A percentile compares a stretch with the other conserved stretches of the same genome.
These are phyloP conservation scores for Annulohypoxylon moriforme DNA, from an alignment of 495 filamentous ascomycete species.

Conservation along the genomic window DNA sequence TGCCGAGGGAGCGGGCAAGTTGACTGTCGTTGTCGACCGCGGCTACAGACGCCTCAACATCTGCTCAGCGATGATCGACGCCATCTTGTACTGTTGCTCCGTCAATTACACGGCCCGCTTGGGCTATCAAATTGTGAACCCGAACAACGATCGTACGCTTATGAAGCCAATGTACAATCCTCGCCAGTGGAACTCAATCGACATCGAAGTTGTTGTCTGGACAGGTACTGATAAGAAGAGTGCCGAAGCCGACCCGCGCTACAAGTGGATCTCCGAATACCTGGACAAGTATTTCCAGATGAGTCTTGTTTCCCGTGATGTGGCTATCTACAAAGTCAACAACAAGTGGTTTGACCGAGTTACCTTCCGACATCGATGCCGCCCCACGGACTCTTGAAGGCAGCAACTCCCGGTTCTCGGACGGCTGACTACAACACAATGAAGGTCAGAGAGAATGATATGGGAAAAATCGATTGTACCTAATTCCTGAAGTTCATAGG, in stretches of 20 bases:
- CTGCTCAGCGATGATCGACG: constrained; percentile 53
- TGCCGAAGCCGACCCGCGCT: constrained; percentile 31
- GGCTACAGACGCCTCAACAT: constrained; percentile 50
- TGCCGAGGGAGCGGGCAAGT: constrained; percentile 27
- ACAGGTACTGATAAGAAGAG: constrained; percentile 22
- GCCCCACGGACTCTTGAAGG: not conserved
- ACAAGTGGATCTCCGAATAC: constrained; percentile 46
- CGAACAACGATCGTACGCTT: constrained; percentile 34
- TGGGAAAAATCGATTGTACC: not conserved
- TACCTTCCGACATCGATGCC: constrained; percentile 40
- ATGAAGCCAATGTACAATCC: constrained; percentile 18
- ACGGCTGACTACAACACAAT: not conserved
- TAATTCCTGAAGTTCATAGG: not conserved
- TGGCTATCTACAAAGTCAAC: not conserved
- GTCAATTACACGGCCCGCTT: constrained; percentile 32
- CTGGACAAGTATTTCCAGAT: constrained; percentile 44
- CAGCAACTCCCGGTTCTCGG: not conserved
- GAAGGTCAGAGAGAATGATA: not conserved
- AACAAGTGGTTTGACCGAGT: constrained; percentile 33
- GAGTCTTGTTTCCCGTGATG: constrained; percentile 27
- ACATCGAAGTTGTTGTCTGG: constrained; percentile 43
- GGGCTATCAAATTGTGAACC: constrained; percentile 49
- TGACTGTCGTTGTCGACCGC: constrained; percentile 52
- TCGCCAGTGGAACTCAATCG: constrained; percentile 46
- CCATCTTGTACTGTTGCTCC: constrained; percentile 47